Evolutionary conservation across 2,329 filamentous ascomycete species (phyloP), one percentile per base, ranked within the genome.

Genomic region (Aspergillus sp.): DNA sequence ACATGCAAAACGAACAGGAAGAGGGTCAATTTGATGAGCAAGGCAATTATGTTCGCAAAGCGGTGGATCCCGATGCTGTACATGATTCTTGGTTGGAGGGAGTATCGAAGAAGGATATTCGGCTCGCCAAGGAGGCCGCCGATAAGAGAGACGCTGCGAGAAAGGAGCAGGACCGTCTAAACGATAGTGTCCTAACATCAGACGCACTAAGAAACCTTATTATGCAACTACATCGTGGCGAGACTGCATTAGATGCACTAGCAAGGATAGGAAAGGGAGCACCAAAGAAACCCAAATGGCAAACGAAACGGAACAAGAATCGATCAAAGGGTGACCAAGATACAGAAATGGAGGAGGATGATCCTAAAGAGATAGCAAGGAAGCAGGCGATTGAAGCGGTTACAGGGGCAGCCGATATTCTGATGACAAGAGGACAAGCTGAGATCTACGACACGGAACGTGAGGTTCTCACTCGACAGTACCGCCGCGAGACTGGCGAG

Each of bases 51-150:
- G 86, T 99, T 44, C 86, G 95, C 56, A 96, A 96, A 74, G 93
- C 93, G 0, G 84, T 79, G 8, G 95, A 99, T 67, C 91, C 91
- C 0, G 92, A 98, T 65, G 91, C 93, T 0, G 85, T 90, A 22
- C 92, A 99, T 73, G 95, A 99, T 76, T 84, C 84, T 32, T 99
- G 95, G 95, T 78, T 99, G 18, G 90, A 96, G 44, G 95, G 95
- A 0, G 79, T 97, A 18, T 95, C 89, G 64, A 97, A 96, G 73
- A 96, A 93, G 74, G 92, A 97, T 57, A 96, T 98, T 82, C 90
- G 87, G 70, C 87, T 85, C 61, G 95, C 95, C 0, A 91, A 88
- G 41, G 91, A 90, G 62, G 95, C 95, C 3, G 90, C 95, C 55
- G 89, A 96, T 68, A 91, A 88, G 76, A 84, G 93, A 30, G 91